Evolutionary conservation across 2,329 filamentous ascomycete genomes (phyloP).

Genomic region (Huntiella moniliformis): DNA sequence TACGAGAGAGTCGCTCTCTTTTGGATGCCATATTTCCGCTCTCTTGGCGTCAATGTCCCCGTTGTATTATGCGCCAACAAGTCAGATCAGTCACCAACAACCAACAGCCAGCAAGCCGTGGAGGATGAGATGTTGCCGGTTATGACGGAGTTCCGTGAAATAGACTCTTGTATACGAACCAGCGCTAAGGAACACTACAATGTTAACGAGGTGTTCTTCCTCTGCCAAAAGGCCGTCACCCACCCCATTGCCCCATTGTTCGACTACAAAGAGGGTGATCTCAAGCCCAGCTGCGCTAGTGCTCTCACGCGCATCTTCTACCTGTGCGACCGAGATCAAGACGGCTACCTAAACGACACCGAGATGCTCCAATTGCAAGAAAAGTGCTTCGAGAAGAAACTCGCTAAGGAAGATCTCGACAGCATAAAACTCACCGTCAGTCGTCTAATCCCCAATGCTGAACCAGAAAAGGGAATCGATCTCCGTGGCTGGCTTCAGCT

Average conservation of each 20-base stretch:
- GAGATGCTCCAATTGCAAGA: constrained; percentile 84
- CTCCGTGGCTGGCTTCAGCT: constrained; percentile 69
- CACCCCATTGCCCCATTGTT: constrained; percentile 93
- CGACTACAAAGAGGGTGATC: constrained; percentile 74
- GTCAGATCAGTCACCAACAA: constrained; percentile 63
- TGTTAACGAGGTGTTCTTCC: constrained; percentile 90
- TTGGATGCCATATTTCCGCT: constrained; percentile 97
- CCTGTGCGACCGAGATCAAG: constrained; percentile 88
- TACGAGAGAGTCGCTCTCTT: constrained; percentile 94
- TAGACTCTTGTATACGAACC: constrained; percentile 90
- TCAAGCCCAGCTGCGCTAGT: constrained; percentile 78
- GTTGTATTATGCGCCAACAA: constrained; percentile 97
- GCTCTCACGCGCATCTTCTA: constrained; percentile 87
- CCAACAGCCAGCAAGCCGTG: constrained; percentile 63
- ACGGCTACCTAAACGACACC: constrained; percentile 73
- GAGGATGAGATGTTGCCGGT: constrained; percentile 96
- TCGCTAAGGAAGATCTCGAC: constrained; percentile 62
- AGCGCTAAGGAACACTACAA: constrained; percentile 85
- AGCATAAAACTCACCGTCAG: constrained; percentile 82
- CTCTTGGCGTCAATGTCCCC: constrained; percentile 92
- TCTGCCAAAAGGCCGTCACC: constrained; percentile 95
- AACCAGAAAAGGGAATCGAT: constrained; percentile 55
- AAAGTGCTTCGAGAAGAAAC: constrained; percentile 77
- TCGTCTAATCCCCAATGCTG: constrained; percentile 43
- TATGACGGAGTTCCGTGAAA: constrained; percentile 97